A percentile compares a stretch with the other conserved stretches of the same genome.
Conservation (phyloP, 148 eudicot genomes). For the Vaccinium myrtillus region DNA sequence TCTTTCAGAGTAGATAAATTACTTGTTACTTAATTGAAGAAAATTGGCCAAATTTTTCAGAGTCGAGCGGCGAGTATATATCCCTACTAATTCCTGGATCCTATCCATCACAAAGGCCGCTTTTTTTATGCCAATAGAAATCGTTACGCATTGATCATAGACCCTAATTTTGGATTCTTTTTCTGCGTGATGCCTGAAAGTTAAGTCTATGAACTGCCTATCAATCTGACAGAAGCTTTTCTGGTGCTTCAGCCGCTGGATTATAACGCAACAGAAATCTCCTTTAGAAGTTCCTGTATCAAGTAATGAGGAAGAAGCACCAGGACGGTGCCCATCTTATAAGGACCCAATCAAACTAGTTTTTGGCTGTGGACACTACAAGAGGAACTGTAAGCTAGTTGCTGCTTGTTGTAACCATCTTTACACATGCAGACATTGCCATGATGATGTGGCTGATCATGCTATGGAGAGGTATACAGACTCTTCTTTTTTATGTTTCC, state of each 20-base stretch:
- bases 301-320: constrained; percentile 47
- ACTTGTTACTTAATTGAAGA: neutral
- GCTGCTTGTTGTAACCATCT: constrained; percentile 78
- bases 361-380: constrained; percentile 91
- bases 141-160: neutral
- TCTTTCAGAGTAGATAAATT: neutral
- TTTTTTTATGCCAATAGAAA: neutral
- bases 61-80: neutral
- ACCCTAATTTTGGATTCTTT: neutral
- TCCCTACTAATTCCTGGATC: constrained; percentile 7
- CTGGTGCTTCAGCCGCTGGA: constrained; percentile 56
- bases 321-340: constrained; percentile 74
- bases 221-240: constrained; percentile 18
- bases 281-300: constrained; percentile 27
- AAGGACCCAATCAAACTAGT: constrained; percentile 44
- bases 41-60: neutral
- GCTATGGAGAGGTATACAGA: constrained; percentile 64
- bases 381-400: constrained; percentile 85
- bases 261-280: constrained; percentile 43
- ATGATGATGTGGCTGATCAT: constrained; percentile 79
- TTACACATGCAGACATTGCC: constrained; percentile 82
- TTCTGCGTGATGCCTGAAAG: neutral
- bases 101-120: neutral
- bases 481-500: constrained; percentile 8
- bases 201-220: neutral